phyloP scores from a whole-genome alignment of 768 basidiomycete species.

The Lyophyllum shimeji region DNA sequence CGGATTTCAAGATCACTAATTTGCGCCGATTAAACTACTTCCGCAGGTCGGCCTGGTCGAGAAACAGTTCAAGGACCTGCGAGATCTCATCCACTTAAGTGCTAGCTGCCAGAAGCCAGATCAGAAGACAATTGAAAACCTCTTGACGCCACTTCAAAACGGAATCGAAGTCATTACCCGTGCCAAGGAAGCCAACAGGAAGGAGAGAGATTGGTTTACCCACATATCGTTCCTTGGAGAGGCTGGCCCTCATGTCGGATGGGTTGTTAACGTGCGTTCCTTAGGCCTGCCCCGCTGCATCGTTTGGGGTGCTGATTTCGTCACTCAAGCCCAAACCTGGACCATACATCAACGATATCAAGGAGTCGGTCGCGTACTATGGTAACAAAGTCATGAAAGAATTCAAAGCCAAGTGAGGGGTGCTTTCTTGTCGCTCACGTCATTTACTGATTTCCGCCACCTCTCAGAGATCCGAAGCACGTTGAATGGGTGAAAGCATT shows the following conservation, averaged over 20 bases:
- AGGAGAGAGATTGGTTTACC: slow-evolving; percentile 78
- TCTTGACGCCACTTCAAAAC: slow-evolving; percentile 69
- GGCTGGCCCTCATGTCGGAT: slow-evolving; percentile 78
- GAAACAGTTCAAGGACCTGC: slow-evolving; percentile 65
- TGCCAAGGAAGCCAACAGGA: slow-evolving; percentile 77
- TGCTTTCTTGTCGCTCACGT: background rate
- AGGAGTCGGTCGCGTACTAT: slow-evolving; percentile 86
- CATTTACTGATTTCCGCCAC: slow-evolving; percentile 6
- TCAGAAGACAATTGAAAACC: slow-evolving; percentile 48
- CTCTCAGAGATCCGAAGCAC: slow-evolving; percentile 75
- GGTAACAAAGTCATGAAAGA: slow-evolving; percentile 89
- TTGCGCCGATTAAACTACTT: background rate
- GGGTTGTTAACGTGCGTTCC: slow-evolving; percentile 77
- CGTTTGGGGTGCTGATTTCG: background rate
- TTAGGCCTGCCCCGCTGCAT: background rate
- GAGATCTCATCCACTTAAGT: slow-evolving; percentile 65
- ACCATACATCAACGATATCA: slow-evolving; percentile 76
- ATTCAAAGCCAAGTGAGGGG: slow-evolving; percentile 83
- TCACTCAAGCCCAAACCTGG: slow-evolving; percentile 71
- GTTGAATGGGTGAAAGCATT: slow-evolving; percentile 86
- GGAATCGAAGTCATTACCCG: slow-evolving; percentile 77
- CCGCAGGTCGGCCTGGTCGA: slow-evolving; percentile 67
- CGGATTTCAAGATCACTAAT: background rate
- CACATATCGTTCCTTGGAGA: slow-evolving; percentile 84
- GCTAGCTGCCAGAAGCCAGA: slow-evolving; percentile 81